Percentiles rank a stretch among this genome's conserved stretches.
Evolutionary conservation across 2,329 filamentous ascomycete species (phyloP).

Genomic region (Balansia obtecta): DNA sequence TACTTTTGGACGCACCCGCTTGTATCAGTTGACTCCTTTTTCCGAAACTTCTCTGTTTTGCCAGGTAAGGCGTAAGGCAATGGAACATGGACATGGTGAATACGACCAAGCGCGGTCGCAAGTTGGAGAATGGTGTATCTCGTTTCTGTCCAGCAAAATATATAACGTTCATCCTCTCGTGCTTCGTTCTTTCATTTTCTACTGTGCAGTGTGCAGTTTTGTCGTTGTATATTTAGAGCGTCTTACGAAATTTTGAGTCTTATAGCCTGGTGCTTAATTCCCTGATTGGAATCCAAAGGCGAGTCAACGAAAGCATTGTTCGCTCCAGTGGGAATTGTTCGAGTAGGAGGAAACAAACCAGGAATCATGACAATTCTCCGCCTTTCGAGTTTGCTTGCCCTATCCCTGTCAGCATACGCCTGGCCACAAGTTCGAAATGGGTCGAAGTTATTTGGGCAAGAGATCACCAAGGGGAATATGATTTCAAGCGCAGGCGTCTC

Average conservation of each 20-base stretch:
- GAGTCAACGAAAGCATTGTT: too few species aligned
- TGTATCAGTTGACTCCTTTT: neutral
- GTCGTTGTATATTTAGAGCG: too few species aligned
- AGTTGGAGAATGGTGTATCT: too few species aligned
- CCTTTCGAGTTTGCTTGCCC: slow-evolving; percentile 2
- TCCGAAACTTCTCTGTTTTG: neutral
- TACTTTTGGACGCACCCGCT: neutral
- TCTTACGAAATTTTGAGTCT: too few species aligned
- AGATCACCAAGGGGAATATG: neutral
- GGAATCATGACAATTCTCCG: neutral
- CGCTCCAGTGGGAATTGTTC: too few species aligned
- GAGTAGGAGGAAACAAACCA: too few species aligned
- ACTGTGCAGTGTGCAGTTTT: neutral
- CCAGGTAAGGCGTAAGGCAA: too few species aligned
- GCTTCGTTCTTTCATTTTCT: neutral
- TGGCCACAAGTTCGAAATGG: slow-evolving; percentile 8
- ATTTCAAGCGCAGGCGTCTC: neutral
- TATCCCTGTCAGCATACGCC: slow-evolving; percentile 5
- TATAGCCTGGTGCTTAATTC: neutral
- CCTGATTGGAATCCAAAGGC: neutral
- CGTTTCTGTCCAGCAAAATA: too few species aligned
- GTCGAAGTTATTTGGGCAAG: slow-evolving; percentile 3
- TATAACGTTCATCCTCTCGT: neutral
- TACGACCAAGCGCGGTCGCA: too few species aligned
- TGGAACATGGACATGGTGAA: too few species aligned